These are phyloP conservation scores for Lasiodiplodia gonubiensis DNA, from an alignment of 2,329 filamentous ascomycete genomes.

Conservation along the genomic window DNA sequence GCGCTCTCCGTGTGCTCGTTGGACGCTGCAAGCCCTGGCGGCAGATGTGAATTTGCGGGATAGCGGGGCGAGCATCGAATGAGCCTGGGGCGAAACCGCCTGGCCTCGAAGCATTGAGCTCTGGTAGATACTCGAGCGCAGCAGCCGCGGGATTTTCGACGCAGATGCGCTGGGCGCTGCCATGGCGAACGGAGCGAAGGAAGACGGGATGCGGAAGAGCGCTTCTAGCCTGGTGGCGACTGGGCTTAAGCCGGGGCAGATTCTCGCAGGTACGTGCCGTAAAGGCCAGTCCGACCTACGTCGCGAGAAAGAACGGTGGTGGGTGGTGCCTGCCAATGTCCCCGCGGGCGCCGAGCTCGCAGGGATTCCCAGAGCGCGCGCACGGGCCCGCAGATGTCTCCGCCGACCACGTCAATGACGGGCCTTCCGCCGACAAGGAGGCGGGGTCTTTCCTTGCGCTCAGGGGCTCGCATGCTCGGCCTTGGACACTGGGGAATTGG, in stretches of 20 bases:
- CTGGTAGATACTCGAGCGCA: slow-evolving; percentile 47
- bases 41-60: slow-evolving; percentile 29
- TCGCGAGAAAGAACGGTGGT: slow-evolving; percentile 6
- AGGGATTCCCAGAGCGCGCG: slow-evolving; percentile 11
- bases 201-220: slow-evolving; percentile 13
- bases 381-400: slow-evolving; percentile 6
- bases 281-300: neutral
- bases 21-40: neutral
- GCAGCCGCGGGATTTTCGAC: slow-evolving; percentile 45
- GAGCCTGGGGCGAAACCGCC: neutral
- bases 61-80: slow-evolving; percentile 25
- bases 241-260: neutral
- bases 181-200: slow-evolving; percentile 35
- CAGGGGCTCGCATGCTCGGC: slow-evolving; percentile 12
- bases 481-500: neutral
- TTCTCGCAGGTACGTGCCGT: neutral
- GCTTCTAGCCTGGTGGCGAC: neutral
- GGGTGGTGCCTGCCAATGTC: slow-evolving; percentile 4
- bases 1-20: neutral
- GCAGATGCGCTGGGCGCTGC: slow-evolving; percentile 35
- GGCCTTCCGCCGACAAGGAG: neutral
- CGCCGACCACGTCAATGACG: slow-evolving; percentile 27
- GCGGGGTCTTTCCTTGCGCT: neutral
- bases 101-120: slow-evolving; percentile 38
- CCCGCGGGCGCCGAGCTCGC: slow-evolving; percentile 25